Conservation (phyloP, 176 grass and related monocot genomes). For the Triticum monococcum region DNA sequence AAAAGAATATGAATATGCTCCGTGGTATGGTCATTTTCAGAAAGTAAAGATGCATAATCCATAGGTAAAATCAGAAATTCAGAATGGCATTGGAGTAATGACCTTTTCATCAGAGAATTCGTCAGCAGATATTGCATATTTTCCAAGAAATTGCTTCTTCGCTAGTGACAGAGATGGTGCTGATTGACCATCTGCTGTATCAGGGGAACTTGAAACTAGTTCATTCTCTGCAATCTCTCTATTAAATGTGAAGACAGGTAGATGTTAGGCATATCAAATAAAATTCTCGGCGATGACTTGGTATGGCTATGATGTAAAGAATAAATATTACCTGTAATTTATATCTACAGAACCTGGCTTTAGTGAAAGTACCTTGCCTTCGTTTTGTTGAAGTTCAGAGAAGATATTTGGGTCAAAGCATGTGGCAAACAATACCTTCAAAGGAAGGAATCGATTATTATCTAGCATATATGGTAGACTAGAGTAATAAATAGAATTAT, state of each 20-base stretch:
- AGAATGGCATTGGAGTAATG: background rate
- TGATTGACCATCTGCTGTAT: conserved; percentile 39
- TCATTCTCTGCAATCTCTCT: conserved; percentile 81
- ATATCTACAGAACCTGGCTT: conserved; percentile 84
- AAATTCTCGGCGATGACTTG: background rate
- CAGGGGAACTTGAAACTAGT: conserved; percentile 41
- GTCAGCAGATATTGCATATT: conserved; percentile 87
- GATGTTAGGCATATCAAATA: background rate
- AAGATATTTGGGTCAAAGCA: conserved; percentile 77
- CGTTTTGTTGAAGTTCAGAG: conserved; percentile 60
- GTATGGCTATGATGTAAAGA: background rate
- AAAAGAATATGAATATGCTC: conserved; percentile 1
- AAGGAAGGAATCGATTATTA: background rate
- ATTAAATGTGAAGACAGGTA: conserved; percentile 21
- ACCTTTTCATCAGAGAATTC: conserved; percentile 93
- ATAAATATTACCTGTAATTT: conserved; percentile 59
- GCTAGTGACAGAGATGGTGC: conserved; percentile 58
- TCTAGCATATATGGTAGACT: background rate
- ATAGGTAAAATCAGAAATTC: background rate
- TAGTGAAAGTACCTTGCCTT: conserved; percentile 63
- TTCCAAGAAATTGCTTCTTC: conserved; percentile 81
- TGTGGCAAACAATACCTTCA: conserved; percentile 94
- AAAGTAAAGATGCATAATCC: background rate
- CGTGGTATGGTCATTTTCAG: background rate
- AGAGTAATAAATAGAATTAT: background rate